Base-by-base conservation (phyloP, 1,284 basidiomycete species). In the Cryptococcus sp. region DNA sequence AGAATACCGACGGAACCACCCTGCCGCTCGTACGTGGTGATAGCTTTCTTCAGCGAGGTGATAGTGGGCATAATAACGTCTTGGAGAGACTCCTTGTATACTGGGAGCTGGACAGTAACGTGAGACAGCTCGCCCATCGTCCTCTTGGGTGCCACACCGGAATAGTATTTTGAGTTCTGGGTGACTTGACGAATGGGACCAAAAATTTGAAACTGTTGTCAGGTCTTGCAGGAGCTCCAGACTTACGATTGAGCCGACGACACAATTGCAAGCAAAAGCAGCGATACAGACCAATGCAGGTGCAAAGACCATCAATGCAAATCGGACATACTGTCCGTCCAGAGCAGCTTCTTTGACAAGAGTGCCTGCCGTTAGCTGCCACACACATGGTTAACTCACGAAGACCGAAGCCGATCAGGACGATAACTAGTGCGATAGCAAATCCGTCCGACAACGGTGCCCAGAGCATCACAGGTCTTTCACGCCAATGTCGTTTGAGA, bases 11-110 rank as follows among this genome's bases (percentile, higher is more conserved):
- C 80, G 0, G 78, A 78, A 10, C 82, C 82, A 45, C 66, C 66
- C 54, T 68, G 66, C 40, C 66, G 53, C 47, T 68, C 66, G 44
- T 68, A 68, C 3, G 50, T 62, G 19, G 23, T 39, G 82, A 91
- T 90, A 0, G 87, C 87, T 68, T 83, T 84, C 74, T 91, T 88
- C 56, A 91, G 73, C 0, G 85, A 88, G 59, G 82, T 81, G 37
- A 91, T 83, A 1, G 88, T 89, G 1, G 86, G 87, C 16, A 67
- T 64, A 19, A 78, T 67, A 40, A 77, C 76, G 23, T 60, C 63
- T 50, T 76, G 70, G 43, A 78, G 60, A 41, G 82, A 85, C 71
- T 87, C 87, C 73, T 81, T 81, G 76, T 81, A 82, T 14, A 82
- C 81, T n/a, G 81, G 81, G 78, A 82, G 81, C 63, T 81, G 78